Base-by-base conservation (phyloP, 2,329 filamentous ascomycete genomes). In the Penicillium sp. region DNA sequence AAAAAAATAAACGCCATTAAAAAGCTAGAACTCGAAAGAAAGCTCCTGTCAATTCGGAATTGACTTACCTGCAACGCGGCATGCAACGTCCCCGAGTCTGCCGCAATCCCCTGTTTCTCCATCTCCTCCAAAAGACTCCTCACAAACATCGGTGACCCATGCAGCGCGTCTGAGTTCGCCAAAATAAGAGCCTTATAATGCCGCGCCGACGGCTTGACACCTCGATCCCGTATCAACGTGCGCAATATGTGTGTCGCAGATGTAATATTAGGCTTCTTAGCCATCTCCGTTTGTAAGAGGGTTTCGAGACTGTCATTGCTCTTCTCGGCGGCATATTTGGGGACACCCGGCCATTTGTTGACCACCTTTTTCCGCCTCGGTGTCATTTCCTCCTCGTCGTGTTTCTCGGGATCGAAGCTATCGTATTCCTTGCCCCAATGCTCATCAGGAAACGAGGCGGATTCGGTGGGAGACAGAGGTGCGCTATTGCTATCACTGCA, bases 161-260 rank as follows among this genome's bases (percentile, higher is more conserved):
- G 73, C 35, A 78, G 69, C 0, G 84, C 80, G 70, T 88, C 84
- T 33, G 85, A 81, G 76, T 96, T 93, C 51, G 88, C 86, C 61
- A 88, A 82, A 68, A 96, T 87, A 55, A 96, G 78, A 14, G 89
- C 87, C 68, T 91, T 87, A 75, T 95, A 97, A 67, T 81, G 79
- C 5, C 73, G 71, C 30, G 71, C 69, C 26, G 72, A 68, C 3
- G 78, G 79, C 35, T 70, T 66, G 38, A 78, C 61, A 59, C 73
- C 70, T 33, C 75, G 76, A 54, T 75, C 72, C 52, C 70, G 63
- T 56, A 81, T 73, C 30, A 81, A 65, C n/a, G 72, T 66, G n/a
- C 69, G 71, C 28, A 80, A 61, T 42, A 78, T 71, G 35, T 73
- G 68, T 49, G 70, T 72, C 19, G 71, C 66, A 49, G 61, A 68